phyloP scores from a whole-genome alignment of 345 rosid species.

The Lumnitzera racemosa region DNA sequence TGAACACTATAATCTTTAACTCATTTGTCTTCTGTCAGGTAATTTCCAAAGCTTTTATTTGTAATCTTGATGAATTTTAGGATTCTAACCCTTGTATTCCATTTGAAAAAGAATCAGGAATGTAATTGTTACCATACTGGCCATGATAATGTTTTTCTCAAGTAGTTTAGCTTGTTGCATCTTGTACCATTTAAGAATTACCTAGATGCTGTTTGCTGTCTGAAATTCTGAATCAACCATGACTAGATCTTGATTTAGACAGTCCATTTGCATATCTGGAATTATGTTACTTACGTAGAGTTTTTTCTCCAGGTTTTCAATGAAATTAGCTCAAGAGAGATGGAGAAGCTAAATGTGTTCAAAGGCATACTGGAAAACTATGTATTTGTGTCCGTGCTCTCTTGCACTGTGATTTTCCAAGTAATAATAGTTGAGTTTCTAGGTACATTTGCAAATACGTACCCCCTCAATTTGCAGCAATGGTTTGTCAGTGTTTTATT shows the following conservation, averaged over 20 bases:
- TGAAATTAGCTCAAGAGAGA: slow-evolving; percentile 73
- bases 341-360: slow-evolving; percentile 71
- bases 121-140: no score
- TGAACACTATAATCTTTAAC: slow-evolving; percentile 78
- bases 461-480: slow-evolving; percentile 57
- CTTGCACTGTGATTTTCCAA: slow-evolving; percentile 57
- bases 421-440: slow-evolving; percentile 57
- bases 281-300: no score
- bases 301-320: slow-evolving; percentile 43
- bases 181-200: no score
- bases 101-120: no score
- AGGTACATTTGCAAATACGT: slow-evolving; percentile 65
- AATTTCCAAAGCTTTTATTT: slow-evolving; percentile 5
- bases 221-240: no score
- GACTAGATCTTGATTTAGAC: no score
- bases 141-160: no score
- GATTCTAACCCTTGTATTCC: neutral
- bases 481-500: slow-evolving; percentile 68
- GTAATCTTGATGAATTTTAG: no score
- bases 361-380: slow-evolving; percentile 58
- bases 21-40: slow-evolving; percentile 90
- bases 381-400: slow-evolving; percentile 48
- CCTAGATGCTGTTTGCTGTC: no score
- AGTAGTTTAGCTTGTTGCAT: neutral
- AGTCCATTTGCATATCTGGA: no score